Evolutionary conservation across 1,284 basidiomycete species (phyloP).

Genomic region (Paramarasmius palmivorus): DNA sequence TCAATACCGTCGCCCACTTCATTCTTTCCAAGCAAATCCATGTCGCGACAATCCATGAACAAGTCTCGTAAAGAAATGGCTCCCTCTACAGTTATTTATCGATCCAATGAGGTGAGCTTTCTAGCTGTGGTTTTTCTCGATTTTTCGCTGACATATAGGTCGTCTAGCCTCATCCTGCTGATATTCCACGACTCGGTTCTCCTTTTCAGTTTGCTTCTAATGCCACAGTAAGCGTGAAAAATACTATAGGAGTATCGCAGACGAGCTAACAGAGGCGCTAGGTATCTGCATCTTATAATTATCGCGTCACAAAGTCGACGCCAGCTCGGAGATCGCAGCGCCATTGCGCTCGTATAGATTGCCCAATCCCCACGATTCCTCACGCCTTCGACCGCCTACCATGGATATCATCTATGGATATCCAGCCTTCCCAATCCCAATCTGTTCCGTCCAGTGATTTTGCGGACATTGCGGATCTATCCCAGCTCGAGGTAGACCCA

Average conservation of each 20-base stretch:
- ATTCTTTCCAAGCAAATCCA: background rate
- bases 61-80: background rate
- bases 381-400: constrained; percentile 58
- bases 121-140: background rate
- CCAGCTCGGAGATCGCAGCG: constrained; percentile 7
- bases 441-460: constrained; percentile 43
- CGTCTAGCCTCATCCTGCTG: constrained; percentile 1
- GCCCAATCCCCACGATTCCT: constrained; percentile 24
- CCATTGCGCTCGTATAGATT: constrained; percentile 14
- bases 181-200: constrained; percentile 5
- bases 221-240: background rate
- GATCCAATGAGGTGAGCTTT: constrained; percentile 4
- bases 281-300: background rate
- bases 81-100: background rate
- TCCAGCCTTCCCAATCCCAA: constrained; percentile 33
- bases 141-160: background rate
- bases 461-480: constrained; percentile 66
- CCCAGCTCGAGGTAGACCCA: constrained; percentile 35
- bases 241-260: background rate
- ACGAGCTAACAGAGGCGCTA: background rate
- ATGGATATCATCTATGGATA: constrained; percentile 59
- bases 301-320: background rate
- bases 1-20: background rate
- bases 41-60: background rate
- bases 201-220: constrained; percentile 10